phyloP scores from a whole-genome alignment of 805 yeast genomes.

The Nakazawaea siamensis region DNA sequence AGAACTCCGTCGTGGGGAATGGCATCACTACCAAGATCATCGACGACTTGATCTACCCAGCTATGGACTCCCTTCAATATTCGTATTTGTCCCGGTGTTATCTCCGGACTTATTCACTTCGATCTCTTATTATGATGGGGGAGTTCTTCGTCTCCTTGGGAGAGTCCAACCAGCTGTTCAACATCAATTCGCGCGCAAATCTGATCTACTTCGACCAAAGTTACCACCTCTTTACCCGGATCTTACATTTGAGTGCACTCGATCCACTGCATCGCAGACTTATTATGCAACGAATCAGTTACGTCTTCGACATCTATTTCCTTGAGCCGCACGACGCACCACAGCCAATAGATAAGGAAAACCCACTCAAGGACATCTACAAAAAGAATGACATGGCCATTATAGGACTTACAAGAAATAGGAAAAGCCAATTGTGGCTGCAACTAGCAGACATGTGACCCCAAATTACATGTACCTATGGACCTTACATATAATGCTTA shows the following conservation, averaged over 20 bases:
- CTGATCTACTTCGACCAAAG: slow-evolving; percentile 38
- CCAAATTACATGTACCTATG: too few species aligned
- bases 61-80: slow-evolving; percentile 65
- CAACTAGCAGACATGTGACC: too few species aligned
- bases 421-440: slow-evolving; percentile 16
- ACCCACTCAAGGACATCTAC: too few species aligned
- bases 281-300: slow-evolving; percentile 29
- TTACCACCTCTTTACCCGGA: slow-evolving; percentile 34
- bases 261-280: slow-evolving; percentile 34
- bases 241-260: slow-evolving; percentile 35
- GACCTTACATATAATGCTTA: too few species aligned
- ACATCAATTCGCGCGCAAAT: slow-evolving; percentile 28
- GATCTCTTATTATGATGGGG: slow-evolving; percentile 57
- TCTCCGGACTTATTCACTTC: slow-evolving; percentile 59
- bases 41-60: slow-evolving; percentile 46
- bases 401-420: slow-evolving; percentile 12
- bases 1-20: slow-evolving; percentile 27
- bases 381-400: neutral
- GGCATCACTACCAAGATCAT: slow-evolving; percentile 36
- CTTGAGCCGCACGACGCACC: slow-evolving; percentile 1
- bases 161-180: slow-evolving; percentile 32
- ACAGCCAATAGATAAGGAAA: too few species aligned
- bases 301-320: slow-evolving; percentile 17
- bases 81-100: slow-evolving; percentile 68
- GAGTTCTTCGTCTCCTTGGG: slow-evolving; percentile 52